Evolutionary conservation across 78 protist genomes (phyloP).

Genomic region (Cavenderia fasciculata): DNA sequence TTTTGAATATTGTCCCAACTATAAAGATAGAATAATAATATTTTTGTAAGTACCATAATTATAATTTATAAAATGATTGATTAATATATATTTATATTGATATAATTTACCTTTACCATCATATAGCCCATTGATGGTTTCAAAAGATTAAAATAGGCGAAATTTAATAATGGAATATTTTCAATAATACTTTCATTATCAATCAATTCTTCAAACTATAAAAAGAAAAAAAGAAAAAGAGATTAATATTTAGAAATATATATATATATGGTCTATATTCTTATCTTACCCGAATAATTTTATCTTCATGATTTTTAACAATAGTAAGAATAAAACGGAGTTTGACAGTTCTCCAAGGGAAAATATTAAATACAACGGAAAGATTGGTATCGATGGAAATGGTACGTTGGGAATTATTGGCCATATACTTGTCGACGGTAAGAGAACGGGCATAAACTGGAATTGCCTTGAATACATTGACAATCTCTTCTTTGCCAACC

Average conservation of each 20-base stretch:
- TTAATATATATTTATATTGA: neutral
- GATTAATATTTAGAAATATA: neutral
- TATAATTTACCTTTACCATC: neutral
- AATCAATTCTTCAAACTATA: conserved; percentile 48
- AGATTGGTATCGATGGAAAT: conserved; percentile 22
- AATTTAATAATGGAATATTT: conserved; percentile 55
- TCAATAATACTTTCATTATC: conserved; percentile 37
- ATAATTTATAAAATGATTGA: neutral
- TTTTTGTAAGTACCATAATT: neutral
- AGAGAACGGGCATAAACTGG: conserved; percentile 18
- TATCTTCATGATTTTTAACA: conserved; percentile 35
- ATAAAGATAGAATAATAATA: neutral
- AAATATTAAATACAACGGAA: neutral
- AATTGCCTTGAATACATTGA: conserved; percentile 46
- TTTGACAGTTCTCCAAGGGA: conserved; percentile 15
- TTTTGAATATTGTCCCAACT: neutral
- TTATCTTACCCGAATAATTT: conserved; percentile 31
- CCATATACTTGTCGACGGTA: neutral
- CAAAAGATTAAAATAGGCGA: conserved; percentile 23
- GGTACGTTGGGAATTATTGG: neutral
- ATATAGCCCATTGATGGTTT: conserved; percentile 54
- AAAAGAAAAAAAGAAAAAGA: neutral
- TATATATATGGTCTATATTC: neutral
- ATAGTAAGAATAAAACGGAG: conserved; percentile 27
- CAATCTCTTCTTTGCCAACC: conserved; percentile 21